These are phyloP conservation scores for Herpetospermum pedunculosum DNA, from an alignment of 306 rosid genomes.

Conservation along the genomic window DNA sequence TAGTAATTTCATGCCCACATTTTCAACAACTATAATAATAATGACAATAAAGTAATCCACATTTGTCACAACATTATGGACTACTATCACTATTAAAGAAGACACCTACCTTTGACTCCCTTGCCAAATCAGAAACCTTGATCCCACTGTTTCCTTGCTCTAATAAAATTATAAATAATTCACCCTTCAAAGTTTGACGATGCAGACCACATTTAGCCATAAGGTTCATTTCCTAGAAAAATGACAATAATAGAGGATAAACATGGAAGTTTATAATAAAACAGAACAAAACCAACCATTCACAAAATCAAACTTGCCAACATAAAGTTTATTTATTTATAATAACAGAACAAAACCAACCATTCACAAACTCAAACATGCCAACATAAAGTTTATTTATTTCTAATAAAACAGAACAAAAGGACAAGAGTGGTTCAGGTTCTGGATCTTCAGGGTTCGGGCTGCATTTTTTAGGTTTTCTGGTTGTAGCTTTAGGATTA, in stretches of 20 bases:
- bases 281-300: background rate
- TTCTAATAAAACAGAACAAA: background rate
- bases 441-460: background rate
- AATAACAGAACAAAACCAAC: background rate
- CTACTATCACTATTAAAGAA: background rate
- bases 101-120: conserved; percentile 63
- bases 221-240: conserved; percentile 57
- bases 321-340: background rate
- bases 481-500: background rate
- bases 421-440: background rate
- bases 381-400: background rate
- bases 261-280: background rate
- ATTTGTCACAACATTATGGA: background rate
- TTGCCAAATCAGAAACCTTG: conserved; percentile 64
- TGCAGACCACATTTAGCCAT: conserved; percentile 54
- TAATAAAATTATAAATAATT: conserved; percentile 56
- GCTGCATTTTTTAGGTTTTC: background rate
- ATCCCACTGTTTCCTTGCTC: conserved; percentile 72
- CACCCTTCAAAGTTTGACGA: conserved; percentile 77
- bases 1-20: background rate
- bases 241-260: background rate
- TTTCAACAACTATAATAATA: background rate
- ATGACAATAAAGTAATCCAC: background rate
- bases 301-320: background rate
- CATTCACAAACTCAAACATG: background rate